phyloP scores from a whole-genome alignment of 2,329 filamentous ascomycete species.

The Botryotinia calthae region DNA sequence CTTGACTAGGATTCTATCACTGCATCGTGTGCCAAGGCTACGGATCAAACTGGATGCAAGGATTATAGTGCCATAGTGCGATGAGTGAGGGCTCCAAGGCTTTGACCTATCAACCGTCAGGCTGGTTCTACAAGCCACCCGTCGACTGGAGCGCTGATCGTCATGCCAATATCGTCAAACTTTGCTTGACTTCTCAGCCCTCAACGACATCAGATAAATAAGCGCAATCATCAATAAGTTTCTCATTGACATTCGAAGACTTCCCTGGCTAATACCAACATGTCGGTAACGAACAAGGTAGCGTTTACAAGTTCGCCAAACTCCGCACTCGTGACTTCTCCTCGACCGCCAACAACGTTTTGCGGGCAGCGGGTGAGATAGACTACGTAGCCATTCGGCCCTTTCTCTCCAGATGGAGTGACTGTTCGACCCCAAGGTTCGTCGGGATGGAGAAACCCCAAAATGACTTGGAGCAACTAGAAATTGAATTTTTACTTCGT shows the following conservation, averaged over 20 bases:
- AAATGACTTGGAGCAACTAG: background rate
- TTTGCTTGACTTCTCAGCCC: background rate
- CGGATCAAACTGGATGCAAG: background rate
- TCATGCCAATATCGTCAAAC: background rate
- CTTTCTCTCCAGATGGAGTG: slow-evolving; percentile 14
- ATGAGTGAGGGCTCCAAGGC: background rate
- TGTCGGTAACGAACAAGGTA: background rate
- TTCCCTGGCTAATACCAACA: background rate
- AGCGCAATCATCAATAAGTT: background rate
- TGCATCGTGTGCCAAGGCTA: slow-evolving; percentile 10
- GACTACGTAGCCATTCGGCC: background rate
- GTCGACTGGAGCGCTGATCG: background rate
- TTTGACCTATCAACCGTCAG: background rate
- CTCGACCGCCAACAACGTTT: background rate
- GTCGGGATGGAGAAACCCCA: background rate
- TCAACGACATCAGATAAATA: background rate
- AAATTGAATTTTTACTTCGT: background rate
- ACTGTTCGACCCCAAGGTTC: slow-evolving; percentile 10
- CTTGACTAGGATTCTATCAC: no score
- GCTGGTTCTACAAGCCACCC: background rate
- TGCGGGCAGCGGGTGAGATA: background rate
- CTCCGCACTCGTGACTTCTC: background rate
- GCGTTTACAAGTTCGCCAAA: background rate
- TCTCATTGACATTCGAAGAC: background rate
- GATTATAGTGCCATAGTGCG: background rate